Evolutionary conservation across 441 rosid species (phyloP).

Genomic region (Geranium incanum): DNA sequence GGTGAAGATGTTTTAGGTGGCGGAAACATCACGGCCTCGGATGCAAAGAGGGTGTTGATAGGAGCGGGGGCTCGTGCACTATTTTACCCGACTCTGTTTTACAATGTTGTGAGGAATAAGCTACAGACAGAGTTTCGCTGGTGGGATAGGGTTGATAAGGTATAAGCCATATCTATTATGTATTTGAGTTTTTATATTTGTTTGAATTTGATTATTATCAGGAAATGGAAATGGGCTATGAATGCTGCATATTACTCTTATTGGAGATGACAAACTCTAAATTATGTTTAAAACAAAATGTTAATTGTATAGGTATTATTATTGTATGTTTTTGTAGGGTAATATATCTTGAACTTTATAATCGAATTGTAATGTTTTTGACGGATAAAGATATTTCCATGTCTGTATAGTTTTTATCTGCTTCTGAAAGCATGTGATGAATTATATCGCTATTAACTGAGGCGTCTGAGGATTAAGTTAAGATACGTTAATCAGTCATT

Average conservation of each 20-base stretch:
- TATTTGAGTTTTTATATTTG: neutral
- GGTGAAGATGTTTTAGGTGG: constrained; percentile 12
- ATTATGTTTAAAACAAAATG: neutral
- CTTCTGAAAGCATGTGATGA: neutral
- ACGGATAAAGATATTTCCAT: neutral
- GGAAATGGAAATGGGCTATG: neutral
- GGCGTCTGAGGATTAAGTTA: neutral
- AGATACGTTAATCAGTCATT: neutral
- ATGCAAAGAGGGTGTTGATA: constrained; percentile 43
- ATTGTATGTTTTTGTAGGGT: neutral
- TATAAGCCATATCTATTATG: constrained; percentile 14
- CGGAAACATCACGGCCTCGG: constrained; percentile 25
- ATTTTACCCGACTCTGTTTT: constrained; percentile 60
- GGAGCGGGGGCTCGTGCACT: constrained; percentile 77
- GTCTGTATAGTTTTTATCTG: neutral
- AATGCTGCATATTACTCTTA: neutral
- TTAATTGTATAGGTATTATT: neutral
- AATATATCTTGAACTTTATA: too few relatives aligned
- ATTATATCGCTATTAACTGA: neutral
- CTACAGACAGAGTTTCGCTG: constrained; percentile 59
- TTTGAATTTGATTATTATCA: neutral
- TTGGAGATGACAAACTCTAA: neutral
- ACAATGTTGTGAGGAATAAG: constrained; percentile 73
- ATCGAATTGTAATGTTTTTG: neutral
- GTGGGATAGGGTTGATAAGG: constrained; percentile 75